Conservation (phyloP, 1,284 basidiomycete species). For the Sporisorium iseilematis-ciliati region DNA sequence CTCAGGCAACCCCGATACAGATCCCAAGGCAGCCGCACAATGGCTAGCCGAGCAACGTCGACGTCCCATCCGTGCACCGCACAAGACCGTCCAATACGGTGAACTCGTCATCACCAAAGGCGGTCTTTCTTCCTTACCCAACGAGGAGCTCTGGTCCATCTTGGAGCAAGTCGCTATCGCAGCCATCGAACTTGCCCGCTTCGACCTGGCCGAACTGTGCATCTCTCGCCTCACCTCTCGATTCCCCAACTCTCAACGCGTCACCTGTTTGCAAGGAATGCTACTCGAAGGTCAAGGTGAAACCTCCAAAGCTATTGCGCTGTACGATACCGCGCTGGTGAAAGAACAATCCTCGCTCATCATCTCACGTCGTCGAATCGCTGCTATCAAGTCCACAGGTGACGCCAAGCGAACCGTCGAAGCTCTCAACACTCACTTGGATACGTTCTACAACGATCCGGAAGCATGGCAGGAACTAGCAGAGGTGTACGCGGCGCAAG, state of each 20-base stretch:
- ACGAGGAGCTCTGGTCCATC: conserved; percentile 77
- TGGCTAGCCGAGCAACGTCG: conserved; percentile 60
- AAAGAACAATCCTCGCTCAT: conserved; percentile 81
- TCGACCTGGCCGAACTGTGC: conserved; percentile 84
- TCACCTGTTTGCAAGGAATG: conserved; percentile 85
- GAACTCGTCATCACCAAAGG: conserved; percentile 73
- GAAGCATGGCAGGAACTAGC: conserved; percentile 95
- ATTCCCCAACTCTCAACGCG: conserved; percentile 86
- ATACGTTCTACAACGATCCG: conserved; percentile 91
- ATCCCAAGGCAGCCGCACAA: conserved; percentile 46
- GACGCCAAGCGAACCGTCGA: conserved; percentile 76
- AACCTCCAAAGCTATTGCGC: conserved; percentile 73
- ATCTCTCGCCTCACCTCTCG: conserved; percentile 77
- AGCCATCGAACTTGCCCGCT: conserved; percentile 82
- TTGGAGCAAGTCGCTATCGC: conserved; percentile 89
- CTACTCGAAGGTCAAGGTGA: conserved; percentile 80
- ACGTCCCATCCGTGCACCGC: conserved; percentile 74
- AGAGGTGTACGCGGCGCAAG: conserved; percentile 83
- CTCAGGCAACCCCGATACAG: conserved; percentile 32
- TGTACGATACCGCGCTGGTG: conserved; percentile 79
- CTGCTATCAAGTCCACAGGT: conserved; percentile 72
- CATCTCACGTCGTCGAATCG: conserved; percentile 85
- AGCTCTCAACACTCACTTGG: conserved; percentile 83
- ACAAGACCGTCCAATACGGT: conserved; percentile 79
- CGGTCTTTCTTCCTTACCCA: conserved; percentile 72